phyloP scores from a whole-genome alignment of 371 early-diverging fungal species.

The Mucor velutinosus region DNA sequence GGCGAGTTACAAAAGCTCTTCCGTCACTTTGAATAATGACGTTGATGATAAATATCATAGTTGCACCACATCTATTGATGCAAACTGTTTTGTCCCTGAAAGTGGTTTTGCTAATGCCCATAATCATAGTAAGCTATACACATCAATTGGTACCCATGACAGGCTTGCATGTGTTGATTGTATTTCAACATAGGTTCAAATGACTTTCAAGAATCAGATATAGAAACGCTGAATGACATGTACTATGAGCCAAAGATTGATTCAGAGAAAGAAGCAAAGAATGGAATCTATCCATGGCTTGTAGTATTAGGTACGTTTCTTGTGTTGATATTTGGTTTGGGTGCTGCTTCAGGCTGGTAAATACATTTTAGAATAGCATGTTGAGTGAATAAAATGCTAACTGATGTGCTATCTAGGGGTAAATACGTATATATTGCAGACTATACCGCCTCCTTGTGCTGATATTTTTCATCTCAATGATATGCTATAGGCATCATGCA shows the following conservation, averaged over 20 bases:
- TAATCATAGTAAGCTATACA: background rate
- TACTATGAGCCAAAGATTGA: background rate
- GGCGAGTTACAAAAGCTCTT: background rate
- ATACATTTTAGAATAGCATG: background rate
- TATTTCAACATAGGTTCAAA: background rate
- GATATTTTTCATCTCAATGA: no score
- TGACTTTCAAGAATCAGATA: background rate
- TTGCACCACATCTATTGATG: background rate
- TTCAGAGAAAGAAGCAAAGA: background rate
- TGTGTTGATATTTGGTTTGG: slow-evolving; percentile 57
- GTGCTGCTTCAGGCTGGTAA: slow-evolving; percentile 43
- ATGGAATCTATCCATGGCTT: slow-evolving; percentile 54
- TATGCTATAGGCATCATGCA: slow-evolving; percentile 28
- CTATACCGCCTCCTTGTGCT: background rate
- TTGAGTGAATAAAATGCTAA: background rate
- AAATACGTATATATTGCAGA: background rate
- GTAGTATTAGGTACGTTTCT: slow-evolving; percentile 59
- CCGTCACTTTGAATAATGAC: background rate
- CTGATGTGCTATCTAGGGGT: background rate
- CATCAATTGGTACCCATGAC: background rate
- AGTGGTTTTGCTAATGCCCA: background rate
- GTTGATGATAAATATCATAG: background rate
- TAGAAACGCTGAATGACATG: slow-evolving; percentile 1
- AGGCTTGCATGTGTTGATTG: background rate
- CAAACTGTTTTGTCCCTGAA: no score